A percentile compares a stretch with the other conserved stretches of the same genome.
Evolutionary conservation across 257 asterid genomes (phyloP).

Genomic region (Solanum phureja): DNA sequence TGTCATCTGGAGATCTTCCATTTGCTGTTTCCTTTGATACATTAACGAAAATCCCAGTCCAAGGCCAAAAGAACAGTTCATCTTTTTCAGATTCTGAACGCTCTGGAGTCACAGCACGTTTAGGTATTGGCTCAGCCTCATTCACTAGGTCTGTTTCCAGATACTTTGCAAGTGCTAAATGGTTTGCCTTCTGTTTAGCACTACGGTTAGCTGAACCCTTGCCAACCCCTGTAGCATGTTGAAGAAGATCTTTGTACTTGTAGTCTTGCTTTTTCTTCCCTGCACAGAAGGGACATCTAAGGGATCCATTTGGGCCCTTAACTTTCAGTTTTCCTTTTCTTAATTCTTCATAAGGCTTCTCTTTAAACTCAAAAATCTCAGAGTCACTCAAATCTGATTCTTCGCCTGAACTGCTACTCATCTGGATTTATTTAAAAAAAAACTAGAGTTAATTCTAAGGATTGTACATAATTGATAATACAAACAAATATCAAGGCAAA

Average conservation of each 20-base stretch:
- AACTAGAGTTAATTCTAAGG: neutral
- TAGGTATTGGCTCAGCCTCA: conserved; percentile 50
- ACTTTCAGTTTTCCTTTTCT: conserved; percentile 60
- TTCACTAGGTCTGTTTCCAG: conserved; percentile 40
- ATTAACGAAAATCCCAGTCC: conserved; percentile 66
- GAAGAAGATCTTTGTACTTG: conserved; percentile 69
- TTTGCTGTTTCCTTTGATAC: conserved; percentile 22
- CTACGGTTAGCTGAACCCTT: conserved; percentile 58
- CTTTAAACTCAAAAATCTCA: conserved; percentile 66
- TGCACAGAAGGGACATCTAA: conserved; percentile 92
- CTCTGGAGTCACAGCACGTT: conserved; percentile 22
- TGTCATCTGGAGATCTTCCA: conserved; percentile 14
- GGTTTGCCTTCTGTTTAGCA: conserved; percentile 67
- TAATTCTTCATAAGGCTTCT: conserved; percentile 63
- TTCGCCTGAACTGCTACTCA: conserved; percentile 77
- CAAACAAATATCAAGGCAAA: neutral
- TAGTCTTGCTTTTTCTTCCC: conserved; percentile 94
- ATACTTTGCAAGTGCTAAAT: conserved; percentile 61
- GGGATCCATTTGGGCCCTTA: conserved; percentile 67
- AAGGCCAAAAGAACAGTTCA: conserved; percentile 73
- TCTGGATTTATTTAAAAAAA: conserved; percentile 13
- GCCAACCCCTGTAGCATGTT: conserved; percentile 79
- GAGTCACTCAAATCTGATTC: conserved; percentile 79
- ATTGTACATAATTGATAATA: neutral
- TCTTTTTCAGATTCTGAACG: conserved; percentile 28